These are phyloP conservation scores for Phlebiopsis flavidoalba DNA, from an alignment of 768 basidiomycete species.

Conservation along the genomic window DNA sequence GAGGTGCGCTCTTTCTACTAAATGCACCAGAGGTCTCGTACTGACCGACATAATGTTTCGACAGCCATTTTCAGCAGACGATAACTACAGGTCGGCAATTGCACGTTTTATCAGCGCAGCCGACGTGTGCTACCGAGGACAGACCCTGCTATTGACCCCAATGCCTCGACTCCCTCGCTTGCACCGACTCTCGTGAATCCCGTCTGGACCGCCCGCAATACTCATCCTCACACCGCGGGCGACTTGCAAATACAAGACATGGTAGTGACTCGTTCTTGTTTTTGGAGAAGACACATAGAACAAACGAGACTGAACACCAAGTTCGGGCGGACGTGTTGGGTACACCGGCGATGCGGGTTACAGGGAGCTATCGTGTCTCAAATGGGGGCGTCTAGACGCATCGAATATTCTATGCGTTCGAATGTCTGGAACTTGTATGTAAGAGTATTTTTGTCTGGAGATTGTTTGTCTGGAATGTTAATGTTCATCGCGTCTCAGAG, in stretches of 20 bases:
- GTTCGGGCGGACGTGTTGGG: conserved; percentile 14
- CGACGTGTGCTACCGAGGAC: background rate
- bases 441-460: too few relatives aligned
- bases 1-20: conserved; percentile 25
- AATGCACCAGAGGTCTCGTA: too few relatives aligned
- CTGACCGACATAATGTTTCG: background rate
- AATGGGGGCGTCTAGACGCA: background rate
- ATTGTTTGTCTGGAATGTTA: too few relatives aligned
- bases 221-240: conserved; percentile 29
- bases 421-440: too few relatives aligned
- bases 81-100: background rate
- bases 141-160: background rate
- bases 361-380: background rate
- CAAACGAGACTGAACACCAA: conserved; percentile 24
- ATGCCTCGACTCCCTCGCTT: background rate
- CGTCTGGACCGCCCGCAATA: conserved; percentile 23
- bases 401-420: background rate
- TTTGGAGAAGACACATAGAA: conserved; percentile 35
- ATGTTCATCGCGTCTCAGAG: too few relatives aligned
- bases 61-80: conserved; percentile 1
- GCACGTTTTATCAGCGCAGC: conserved; percentile 1
- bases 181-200: conserved; percentile 14
- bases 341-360: background rate
- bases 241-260: conserved; percentile 30
- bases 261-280: conserved; percentile 34